These are phyloP conservation scores for Thielaviopsis ethacetica DNA, from an alignment of 2,329 filamentous ascomycete genomes.

Conservation along the genomic window DNA sequence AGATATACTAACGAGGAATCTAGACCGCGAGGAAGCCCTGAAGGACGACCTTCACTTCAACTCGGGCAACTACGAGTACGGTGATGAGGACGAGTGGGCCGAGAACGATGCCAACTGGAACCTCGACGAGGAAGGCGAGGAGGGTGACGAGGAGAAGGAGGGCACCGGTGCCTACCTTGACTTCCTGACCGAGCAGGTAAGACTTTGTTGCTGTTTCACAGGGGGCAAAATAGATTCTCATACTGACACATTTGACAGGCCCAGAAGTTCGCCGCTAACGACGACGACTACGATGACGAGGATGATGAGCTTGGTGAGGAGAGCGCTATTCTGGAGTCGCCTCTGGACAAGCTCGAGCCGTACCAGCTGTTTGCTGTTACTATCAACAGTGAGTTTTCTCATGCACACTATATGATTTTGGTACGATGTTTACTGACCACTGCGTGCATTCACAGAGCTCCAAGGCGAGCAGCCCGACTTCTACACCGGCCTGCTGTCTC, in stretches of 20 bases:
- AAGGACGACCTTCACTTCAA: conserved; percentile 71
- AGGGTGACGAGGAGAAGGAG: conserved; percentile 59
- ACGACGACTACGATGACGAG: conserved; percentile 38
- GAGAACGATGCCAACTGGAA: conserved; percentile 74
- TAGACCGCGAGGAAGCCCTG: conserved; percentile 78
- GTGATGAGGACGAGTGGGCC: conserved; percentile 65
- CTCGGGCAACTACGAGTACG: conserved; percentile 40
- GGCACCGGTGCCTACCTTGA: conserved; percentile 91
- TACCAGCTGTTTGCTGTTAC: conserved; percentile 78
- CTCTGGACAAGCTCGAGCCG: conserved; percentile 86
- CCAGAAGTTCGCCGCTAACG: conserved; percentile 59
- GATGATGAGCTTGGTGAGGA: conserved; percentile 88
- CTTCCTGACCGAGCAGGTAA: conserved; percentile 80
- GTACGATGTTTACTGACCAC: not conserved
- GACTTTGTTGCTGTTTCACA: conserved; percentile 14
- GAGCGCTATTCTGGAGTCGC: conserved; percentile 80
- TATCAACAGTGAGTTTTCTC: conserved; percentile 53
- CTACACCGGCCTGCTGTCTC: conserved; percentile 64
- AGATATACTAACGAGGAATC: not conserved
- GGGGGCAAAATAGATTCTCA: not conserved
- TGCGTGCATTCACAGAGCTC: conserved; percentile 39
- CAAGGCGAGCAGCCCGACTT: conserved; percentile 84
- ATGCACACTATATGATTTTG: not conserved
- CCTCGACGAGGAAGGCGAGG: conserved; percentile 53
- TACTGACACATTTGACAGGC: conserved; percentile 35